Evolutionary conservation across 129 eudicot species (phyloP).

Genomic region (Escallonia herrerae): DNA sequence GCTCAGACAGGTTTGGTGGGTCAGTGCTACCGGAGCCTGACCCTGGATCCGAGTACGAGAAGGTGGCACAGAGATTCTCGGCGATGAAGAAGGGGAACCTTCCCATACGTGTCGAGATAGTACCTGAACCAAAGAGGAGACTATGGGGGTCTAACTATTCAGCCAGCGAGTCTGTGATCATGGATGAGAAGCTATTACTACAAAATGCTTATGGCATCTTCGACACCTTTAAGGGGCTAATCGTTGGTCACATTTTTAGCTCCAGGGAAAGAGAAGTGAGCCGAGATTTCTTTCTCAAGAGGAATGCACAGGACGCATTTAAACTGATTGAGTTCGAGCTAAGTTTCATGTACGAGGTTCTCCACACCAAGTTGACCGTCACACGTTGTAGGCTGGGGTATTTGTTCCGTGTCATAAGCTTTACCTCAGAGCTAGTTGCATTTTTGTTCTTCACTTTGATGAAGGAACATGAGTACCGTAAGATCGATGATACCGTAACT

Average conservation of each 20-base stretch:
- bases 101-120: background rate
- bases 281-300: background rate
- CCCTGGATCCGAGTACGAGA: background rate
- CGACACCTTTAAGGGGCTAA: background rate
- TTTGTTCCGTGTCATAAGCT: background rate
- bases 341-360: background rate
- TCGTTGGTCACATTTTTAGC: background rate
- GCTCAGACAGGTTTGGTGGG: background rate
- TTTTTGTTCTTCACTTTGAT: background rate
- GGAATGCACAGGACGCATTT: background rate
- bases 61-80: background rate
- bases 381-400: background rate
- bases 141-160: background rate
- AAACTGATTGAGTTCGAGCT: background rate
- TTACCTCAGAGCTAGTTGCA: background rate
- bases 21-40: background rate
- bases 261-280: background rate
- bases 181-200: background rate
- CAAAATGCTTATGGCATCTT: background rate
- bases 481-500: background rate
- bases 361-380: background rate
- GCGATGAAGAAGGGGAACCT: background rate
- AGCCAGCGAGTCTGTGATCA: background rate
- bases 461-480: background rate
- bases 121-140: background rate